Evolutionary conservation across 73 alveolate genomes (phyloP).

Genomic region (Symbiodinium natans): DNA sequence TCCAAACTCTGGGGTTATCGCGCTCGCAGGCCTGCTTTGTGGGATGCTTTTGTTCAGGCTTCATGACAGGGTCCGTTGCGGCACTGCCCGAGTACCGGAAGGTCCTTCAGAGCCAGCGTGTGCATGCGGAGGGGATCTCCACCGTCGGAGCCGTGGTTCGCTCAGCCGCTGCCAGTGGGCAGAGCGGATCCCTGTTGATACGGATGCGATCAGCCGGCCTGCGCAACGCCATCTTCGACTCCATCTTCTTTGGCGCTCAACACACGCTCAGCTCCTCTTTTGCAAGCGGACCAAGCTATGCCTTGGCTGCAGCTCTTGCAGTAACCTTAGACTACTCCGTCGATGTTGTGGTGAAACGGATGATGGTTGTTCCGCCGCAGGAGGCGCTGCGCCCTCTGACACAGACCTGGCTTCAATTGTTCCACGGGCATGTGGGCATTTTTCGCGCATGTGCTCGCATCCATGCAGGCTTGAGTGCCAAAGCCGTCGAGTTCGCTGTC

Average conservation of each 20-base stretch:
- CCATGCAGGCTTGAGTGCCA: constrained; percentile 20
- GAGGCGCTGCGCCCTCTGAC: neutral
- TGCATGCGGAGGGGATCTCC: neutral
- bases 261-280: neutral
- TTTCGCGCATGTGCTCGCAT: neutral
- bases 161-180: neutral
- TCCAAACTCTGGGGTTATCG: neutral
- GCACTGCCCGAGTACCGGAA: constrained; percentile 6
- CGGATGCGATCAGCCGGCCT: constrained; percentile 3
- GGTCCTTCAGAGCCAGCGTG: neutral
- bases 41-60: constrained; percentile 1
- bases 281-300: neutral
- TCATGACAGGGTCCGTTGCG: neutral
- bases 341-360: neutral
- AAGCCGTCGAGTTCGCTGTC: neutral
- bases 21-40: constrained; percentile 10
- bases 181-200: neutral
- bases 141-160: neutral
- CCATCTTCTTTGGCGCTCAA: neutral
- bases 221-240: neutral
- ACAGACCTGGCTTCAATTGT: constrained; percentile 1
- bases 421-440: neutral
- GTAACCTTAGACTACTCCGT: neutral
- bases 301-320: neutral
- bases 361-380: neutral